These are phyloP conservation scores for Boletus sp. DNA, from an alignment of 1,284 basidiomycete species.

Conservation along the genomic window DNA sequence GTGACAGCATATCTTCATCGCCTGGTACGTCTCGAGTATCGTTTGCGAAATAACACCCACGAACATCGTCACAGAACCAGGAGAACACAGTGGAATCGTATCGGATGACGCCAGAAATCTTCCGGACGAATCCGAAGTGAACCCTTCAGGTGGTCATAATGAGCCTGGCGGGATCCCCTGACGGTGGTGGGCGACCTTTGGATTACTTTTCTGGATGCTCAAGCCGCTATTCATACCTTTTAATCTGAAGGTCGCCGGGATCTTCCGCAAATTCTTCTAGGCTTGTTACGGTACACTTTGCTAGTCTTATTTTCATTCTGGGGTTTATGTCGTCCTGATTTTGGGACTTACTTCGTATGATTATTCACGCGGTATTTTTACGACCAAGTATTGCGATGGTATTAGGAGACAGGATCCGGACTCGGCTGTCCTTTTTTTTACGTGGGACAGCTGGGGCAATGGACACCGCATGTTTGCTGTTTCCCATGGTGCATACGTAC, in stretches of 20 bases:
- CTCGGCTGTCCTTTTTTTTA: slow-evolving; percentile 17
- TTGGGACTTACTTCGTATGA: slow-evolving; percentile 16
- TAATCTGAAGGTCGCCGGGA: slow-evolving; percentile 59
- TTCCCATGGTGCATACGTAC: slow-evolving; percentile 12
- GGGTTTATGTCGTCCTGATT: slow-evolving; percentile 24
- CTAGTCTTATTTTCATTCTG: slow-evolving; percentile 22
- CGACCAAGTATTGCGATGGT: slow-evolving; percentile 2
- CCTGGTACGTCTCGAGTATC: slow-evolving; percentile 16
- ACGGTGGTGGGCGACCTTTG: slow-evolving; percentile 59
- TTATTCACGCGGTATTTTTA: slow-evolving; percentile 20
- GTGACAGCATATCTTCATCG: slow-evolving; percentile 4
- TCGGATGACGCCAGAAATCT: not conserved
- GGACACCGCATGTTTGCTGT: slow-evolving; percentile 15
- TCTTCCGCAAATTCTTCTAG: slow-evolving; percentile 42
- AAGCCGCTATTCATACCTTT: slow-evolving; percentile 43
- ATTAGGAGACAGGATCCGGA: too few relatives aligned
- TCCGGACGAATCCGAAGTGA: slow-evolving; percentile 9
- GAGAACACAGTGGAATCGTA: not conserved
- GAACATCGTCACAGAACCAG: slow-evolving; percentile 14
- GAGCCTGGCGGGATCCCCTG: slow-evolving; percentile 32
- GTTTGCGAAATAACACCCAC: slow-evolving; percentile 7
- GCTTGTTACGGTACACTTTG: slow-evolving; percentile 11
- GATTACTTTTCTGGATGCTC: slow-evolving; percentile 44
- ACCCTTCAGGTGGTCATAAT: slow-evolving; percentile 13
- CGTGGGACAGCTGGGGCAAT: slow-evolving; percentile 17